A percentile compares a stretch with the other conserved stretches of the same genome.
These are phyloP conservation scores for Bolboschoenus planiculmis DNA, from an alignment of 176 grass and related monocot genomes.

Conservation along the genomic window DNA sequence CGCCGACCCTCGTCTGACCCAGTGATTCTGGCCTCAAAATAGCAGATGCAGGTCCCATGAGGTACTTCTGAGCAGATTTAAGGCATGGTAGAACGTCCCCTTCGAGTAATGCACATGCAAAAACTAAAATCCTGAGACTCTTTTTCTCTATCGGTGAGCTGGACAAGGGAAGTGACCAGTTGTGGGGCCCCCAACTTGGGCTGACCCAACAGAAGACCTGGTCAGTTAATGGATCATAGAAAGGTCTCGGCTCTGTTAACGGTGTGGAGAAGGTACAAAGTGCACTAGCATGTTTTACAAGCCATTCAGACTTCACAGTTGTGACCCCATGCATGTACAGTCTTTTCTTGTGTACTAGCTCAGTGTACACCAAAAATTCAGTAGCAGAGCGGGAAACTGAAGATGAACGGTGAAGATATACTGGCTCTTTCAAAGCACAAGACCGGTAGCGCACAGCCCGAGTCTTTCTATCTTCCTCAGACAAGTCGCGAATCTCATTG, in stretches of 20 bases:
- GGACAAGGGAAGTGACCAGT: conserved; percentile 71
- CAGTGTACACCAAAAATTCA: conserved; percentile 85
- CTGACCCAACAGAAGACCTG: conserved; percentile 77
- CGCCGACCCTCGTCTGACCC: conserved; percentile 38
- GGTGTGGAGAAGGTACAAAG: conserved; percentile 86
- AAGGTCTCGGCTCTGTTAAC: conserved; percentile 71
- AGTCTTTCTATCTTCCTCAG: conserved; percentile 49
- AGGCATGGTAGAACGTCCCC: conserved; percentile 84
- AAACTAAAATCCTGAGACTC: conserved; percentile 46
- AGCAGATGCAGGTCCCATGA: conserved; percentile 47
- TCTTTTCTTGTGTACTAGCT: conserved; percentile 85
- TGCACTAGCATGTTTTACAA: conserved; percentile 82
- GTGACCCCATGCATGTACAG: conserved; percentile 92
- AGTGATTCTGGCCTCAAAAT: conserved; percentile 34
- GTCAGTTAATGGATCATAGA: conserved; percentile 58
- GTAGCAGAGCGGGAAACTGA: conserved; percentile 67
- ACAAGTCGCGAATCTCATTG: conserved; percentile 28
- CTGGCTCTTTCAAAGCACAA: conserved; percentile 51
- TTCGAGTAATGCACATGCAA: conserved; percentile 80
- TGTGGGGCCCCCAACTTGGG: conserved; percentile 63
- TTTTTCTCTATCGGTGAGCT: conserved; percentile 52
- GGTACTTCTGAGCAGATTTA: conserved; percentile 45
- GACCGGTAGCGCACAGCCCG: conserved; percentile 60
- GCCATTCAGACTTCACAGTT: conserved; percentile 69
- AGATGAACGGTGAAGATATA: conserved; percentile 74